Base-by-base conservation (phyloP, 2,329 filamentous ascomycete genomes). In the Fusarium sp. region DNA sequence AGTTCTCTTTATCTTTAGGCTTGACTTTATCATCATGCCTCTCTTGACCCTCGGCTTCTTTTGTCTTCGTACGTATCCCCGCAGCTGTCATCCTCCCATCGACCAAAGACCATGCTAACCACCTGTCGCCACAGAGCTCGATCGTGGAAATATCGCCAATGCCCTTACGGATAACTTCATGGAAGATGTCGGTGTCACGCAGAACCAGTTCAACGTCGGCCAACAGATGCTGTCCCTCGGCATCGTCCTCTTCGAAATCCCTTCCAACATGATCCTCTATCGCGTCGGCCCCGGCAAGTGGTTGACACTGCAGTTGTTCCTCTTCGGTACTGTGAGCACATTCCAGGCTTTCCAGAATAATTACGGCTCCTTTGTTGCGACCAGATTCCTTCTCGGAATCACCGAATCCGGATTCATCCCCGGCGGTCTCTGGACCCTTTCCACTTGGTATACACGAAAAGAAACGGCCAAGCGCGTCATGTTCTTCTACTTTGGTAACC, bases 401-500 rank as follows among this genome's bases (percentile, higher is more conserved):
- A 79, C 78, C 4, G 84, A 86, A 68, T 80, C 80, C 1, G 83
- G 83, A 1, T 86, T 83, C 61, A 85, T 86, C 50, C 83, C 83
- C 1, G 83, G 83, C 4, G 75, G 76, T 7, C 72, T 81, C 0
- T 83, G 77, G 73, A 82, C 82, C 3, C 72, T 86, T 2, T 83
- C 82, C 0, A 82, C 80, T 1, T 86, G 83, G 83, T 86, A 86
- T 69, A 84, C 81, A 1, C 77, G 77, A 3, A 74, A 75, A 3
- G 83, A 86, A 67, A 81, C 80, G 0, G 81, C 80, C 51, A 81
- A 84, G 57, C 78, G 83, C 8, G 78, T 84, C 44, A 81, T 81
- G 68, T 68, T 85, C 31, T 85, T 85, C 71, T 86, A 82, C 73
- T 82, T 85, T 53, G 84, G 83, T 10, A 84, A 84, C 65, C 79